Evolutionary conservation across 2,329 filamentous ascomycete genomes (phyloP), one percentile per base, ranked within the genome.

Genomic region (Endoconidiophora polonica): DNA sequence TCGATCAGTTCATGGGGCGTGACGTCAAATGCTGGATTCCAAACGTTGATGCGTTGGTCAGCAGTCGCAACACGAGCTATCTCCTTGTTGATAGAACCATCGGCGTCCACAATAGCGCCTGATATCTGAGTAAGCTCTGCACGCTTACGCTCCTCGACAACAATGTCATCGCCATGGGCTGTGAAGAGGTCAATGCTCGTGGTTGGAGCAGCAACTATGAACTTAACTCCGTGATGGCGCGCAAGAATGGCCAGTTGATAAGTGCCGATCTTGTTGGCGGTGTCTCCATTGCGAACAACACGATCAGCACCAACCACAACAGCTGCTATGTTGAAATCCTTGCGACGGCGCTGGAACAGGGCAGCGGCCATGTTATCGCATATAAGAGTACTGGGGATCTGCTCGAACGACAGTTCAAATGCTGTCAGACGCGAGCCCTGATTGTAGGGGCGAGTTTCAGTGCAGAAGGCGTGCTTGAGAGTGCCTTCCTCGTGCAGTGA

Each of bases 231-330:
- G 59, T 98, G 91, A 59, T 88, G 72, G 56, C 75, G 80, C 20
- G 91, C 91, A 26, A 94, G 73, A n/a, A 96, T 87, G 3, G 91
- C 87, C 3, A 98, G 74, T 49, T 81, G 76, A 63, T 98, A 96
- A 0, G 91, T 98, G 47, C 91, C 91, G 54, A 98, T 93, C 70
- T 98, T 98, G 69, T 98, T 98, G 50, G 91, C 91, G 0, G 91
- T 96, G 66, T 98, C 91, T 26, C 91, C 91, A 59, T 98, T 98
- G 46, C 87, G 84, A 29, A 90, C 91, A 12, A 98, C 91, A 51
- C 91, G 79, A 63, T 98, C 91, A 2, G 91, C 91, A 24, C 91
- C 91, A 0, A 98, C 91, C 26, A 98, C 81, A 47, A 98, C 85
- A 4, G 87, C 90, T 4, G 78, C 75, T 53, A 98, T 84, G 59